Percentiles rank a stretch among this genome's conserved stretches.
Conservation (phyloP, 768 basidiomycete genomes). For the Lentinula sp. region DNA sequence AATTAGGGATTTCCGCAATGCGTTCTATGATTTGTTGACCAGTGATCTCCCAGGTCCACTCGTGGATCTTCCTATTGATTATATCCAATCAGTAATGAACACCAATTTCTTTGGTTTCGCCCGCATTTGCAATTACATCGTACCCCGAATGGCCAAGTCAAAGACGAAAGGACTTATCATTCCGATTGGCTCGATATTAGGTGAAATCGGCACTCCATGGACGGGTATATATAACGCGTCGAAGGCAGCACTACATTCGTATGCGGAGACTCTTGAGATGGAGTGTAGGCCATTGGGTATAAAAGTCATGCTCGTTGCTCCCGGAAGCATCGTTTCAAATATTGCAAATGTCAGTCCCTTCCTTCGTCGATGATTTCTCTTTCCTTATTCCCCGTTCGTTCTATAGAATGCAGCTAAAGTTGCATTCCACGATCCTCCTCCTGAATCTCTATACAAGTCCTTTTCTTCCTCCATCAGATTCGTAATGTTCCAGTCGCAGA, state of each 20-base stretch:
- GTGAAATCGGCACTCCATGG: constrained; percentile 22
- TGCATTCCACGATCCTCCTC: not conserved
- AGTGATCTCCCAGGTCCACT: constrained; percentile 15
- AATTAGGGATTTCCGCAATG: not conserved
- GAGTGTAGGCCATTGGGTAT: constrained; percentile 23
- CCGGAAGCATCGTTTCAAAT: constrained; percentile 18
- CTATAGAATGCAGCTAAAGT: not conserved
- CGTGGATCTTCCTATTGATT: constrained; percentile 19
- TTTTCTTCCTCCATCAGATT: not conserved
- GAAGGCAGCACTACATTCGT: constrained; percentile 23
- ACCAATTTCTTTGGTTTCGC: constrained; percentile 22
- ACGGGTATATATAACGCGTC: constrained; percentile 22
- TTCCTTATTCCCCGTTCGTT: not conserved
- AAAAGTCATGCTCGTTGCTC: constrained; percentile 22
- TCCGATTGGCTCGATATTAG: constrained; percentile 23
- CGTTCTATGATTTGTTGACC: not conserved
- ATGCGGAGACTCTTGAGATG: constrained; percentile 23
- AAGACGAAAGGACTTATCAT: constrained; percentile 22
- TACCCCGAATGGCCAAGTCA: constrained; percentile 22
- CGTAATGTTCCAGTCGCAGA: constrained; percentile 2
- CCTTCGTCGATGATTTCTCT: not conserved
- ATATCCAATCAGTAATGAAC: constrained; percentile 16
- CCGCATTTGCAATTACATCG: constrained; percentile 20
- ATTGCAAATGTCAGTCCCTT: constrained; percentile 10
- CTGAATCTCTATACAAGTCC: constrained; percentile 1